Conservation (phyloP, 441 rosid species). For the Codiaeum variegatum region DNA sequence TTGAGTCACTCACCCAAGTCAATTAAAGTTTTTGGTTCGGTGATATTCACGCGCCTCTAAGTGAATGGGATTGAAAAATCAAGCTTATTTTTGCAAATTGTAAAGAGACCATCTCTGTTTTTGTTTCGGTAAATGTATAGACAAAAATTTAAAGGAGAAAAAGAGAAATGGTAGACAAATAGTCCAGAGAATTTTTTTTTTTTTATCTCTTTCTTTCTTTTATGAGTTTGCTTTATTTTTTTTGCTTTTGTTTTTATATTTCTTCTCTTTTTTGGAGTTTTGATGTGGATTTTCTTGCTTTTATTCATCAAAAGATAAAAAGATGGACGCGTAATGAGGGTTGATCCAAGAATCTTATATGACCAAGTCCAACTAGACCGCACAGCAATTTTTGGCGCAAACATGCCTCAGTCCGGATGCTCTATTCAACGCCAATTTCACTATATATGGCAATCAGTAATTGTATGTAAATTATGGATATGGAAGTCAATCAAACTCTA, state of each 20-base stretch:
- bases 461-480: too few species aligned
- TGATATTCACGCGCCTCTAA: neutral
- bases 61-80: neutral
- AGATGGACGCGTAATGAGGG: too few species aligned
- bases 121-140: slow-evolving; percentile 6
- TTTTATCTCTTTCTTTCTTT: slow-evolving; percentile 32
- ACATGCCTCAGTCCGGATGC: too few species aligned
- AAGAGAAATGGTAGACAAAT: neutral
- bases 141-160: slow-evolving; percentile 11
- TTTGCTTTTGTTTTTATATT: slow-evolving; percentile 3
- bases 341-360: too few species aligned
- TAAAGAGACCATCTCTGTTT: neutral
- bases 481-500: too few species aligned
- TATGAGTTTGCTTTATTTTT: slow-evolving; percentile 20
- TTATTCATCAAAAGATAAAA: slow-evolving; percentile 8
- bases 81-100: neutral
- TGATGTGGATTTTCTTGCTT: slow-evolving; percentile 22
- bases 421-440: too few species aligned
- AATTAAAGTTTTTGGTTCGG: neutral
- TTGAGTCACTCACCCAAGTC: neutral
- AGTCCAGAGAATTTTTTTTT: slow-evolving; percentile 30
- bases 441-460: too few species aligned
- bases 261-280: slow-evolving; percentile 12
- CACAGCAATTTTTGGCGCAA: too few species aligned
- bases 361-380: too few species aligned